These are phyloP conservation scores for Benincasa hispida DNA, from an alignment of 306 rosid species.

Conservation along the genomic window DNA sequence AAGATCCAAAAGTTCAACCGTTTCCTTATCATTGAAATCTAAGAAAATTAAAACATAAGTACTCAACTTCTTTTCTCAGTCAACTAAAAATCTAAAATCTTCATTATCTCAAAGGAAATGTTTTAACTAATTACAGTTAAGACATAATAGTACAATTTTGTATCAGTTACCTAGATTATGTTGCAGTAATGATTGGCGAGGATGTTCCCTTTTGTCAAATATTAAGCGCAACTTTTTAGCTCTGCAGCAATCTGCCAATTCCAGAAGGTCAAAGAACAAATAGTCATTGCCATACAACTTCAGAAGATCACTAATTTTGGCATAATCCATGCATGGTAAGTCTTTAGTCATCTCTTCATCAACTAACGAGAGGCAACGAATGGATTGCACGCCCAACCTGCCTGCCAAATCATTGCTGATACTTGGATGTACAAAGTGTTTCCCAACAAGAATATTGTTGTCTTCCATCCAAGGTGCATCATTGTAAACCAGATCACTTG, in stretches of 20 bases:
- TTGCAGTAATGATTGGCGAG: conserved; percentile 84
- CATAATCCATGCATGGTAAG: conserved; percentile 80
- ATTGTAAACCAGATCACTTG: conserved; percentile 69
- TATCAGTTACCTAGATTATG: conserved; percentile 67
- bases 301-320: conserved; percentile 73
- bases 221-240: conserved; percentile 77
- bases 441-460: conserved; percentile 51
- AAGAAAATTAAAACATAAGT: neutral
- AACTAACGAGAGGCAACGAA: conserved; percentile 80
- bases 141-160: neutral
- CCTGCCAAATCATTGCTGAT: conserved; percentile 83
- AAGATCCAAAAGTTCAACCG: neutral
- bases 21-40: neutral
- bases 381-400: conserved; percentile 72
- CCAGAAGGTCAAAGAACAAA: conserved; percentile 83
- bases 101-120: neutral
- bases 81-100: neutral
- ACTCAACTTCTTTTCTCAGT: neutral
- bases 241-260: conserved; percentile 93
- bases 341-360: conserved; percentile 80
- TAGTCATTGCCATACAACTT: conserved; percentile 56
- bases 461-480: conserved; percentile 98
- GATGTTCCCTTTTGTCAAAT: conserved; percentile 92
- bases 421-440: conserved; percentile 71
- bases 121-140: neutral